Evolutionary conservation across 345 rosid genomes (phyloP), one percentile per base, ranked within the genome.

Genomic region (Anacardium occidentale): DNA sequence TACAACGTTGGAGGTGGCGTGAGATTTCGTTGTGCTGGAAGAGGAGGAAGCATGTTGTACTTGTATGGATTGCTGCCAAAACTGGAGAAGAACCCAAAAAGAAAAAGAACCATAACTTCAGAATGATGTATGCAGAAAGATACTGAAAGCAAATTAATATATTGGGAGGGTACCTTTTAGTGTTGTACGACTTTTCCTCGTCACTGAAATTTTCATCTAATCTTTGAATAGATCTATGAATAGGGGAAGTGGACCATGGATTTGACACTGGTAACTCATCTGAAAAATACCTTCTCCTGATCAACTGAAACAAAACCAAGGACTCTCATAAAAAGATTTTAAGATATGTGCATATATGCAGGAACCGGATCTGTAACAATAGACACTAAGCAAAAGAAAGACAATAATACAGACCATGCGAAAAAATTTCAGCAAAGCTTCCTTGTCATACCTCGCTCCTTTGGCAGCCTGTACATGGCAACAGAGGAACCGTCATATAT

Each of bases 381-480:
- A 45, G 53, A 61, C 9, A 64, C 53, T 5, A 65, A 40, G 63
- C 20, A 51, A 21, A 10, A 66, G 20, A 68, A 70, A 55, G 26
- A 58, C 15, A 32, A 37, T 47, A 58, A 55, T 21, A 86, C 95
- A 47, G 42, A 94, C 99, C 89, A 69, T 83, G 17, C 84, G 97
- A 62, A 96, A 91, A 82, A 93, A 96, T 62, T 85, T 96, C 76
- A 78, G 80, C 60, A 96, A 62, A 62, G 92, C 97, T 86, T 96
- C 99, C 83, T 93, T 91, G 86, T 96, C 99, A 42, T 82, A 90
- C 82, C 98, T 91, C 74, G 95, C 92, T 81, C 90, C 98, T 83
- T 85, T 96, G 42, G 97, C 97, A 40, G 99, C 99, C 99, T 96
- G 85, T 50, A 81, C 29, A 74, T 32, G 64, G 70, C 71, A 81